Conservation (phyloP, 2,329 filamentous ascomycete genomes). For the Fusarium sp. region DNA sequence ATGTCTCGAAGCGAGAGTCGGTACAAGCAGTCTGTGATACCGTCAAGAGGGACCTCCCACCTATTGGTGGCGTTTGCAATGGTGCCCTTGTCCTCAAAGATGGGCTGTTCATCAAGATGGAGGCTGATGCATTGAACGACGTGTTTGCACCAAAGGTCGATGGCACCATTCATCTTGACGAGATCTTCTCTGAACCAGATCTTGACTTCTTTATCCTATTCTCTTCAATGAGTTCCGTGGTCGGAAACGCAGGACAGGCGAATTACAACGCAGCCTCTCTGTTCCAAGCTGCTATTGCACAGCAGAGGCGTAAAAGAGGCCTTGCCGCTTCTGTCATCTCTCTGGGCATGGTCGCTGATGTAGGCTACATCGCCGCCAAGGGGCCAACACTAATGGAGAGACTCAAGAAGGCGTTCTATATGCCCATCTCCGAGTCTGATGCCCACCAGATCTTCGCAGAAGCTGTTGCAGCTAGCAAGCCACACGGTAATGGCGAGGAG, state of each 20-base stretch:
- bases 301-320: background rate
- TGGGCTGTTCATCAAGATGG: constrained; percentile 9
- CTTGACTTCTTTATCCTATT: constrained; percentile 14
- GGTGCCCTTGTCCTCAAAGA: constrained; percentile 13
- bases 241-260: constrained; percentile 9
- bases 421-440: constrained; percentile 8
- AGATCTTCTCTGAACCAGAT: background rate
- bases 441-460: constrained; percentile 15
- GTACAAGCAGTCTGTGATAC: background rate
- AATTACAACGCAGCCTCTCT: constrained; percentile 13
- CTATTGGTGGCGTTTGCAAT: constrained; percentile 7
- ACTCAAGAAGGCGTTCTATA: constrained; percentile 6
- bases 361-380: constrained; percentile 9
- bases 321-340: constrained; percentile 7
- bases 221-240: background rate
- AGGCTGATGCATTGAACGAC: background rate
- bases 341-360: constrained; percentile 8
- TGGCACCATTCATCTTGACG: background rate
- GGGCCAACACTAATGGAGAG: constrained; percentile 4
- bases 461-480: constrained; percentile 6
- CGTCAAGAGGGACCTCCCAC: background rate
- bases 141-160: constrained; percentile 15
- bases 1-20: constrained; percentile 10
- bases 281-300: background rate
- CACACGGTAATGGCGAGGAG: background rate